These are phyloP conservation scores for Penicillium cosmopolitanum DNA, from an alignment of 495 filamentous ascomycete genomes.

Conservation along the genomic window DNA sequence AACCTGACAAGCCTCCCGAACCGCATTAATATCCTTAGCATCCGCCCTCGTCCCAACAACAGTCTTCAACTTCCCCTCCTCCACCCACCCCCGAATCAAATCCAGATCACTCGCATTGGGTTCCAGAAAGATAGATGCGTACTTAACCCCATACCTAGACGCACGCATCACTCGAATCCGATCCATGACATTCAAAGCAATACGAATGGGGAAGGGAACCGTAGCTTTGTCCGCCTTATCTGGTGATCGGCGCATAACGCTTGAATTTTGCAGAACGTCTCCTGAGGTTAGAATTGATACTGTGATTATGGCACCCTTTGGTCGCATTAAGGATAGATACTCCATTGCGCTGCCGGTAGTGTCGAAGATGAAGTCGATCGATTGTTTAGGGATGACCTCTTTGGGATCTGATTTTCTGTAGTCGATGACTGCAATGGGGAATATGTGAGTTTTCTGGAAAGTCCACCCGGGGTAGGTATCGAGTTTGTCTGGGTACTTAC, in stretches of 20 bases:
- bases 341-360: conserved; percentile 40
- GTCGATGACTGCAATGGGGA: conserved; percentile 42
- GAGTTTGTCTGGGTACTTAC: conserved; percentile 22
- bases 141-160: conserved; percentile 41
- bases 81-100: conserved; percentile 41
- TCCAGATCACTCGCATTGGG: conserved; percentile 43
- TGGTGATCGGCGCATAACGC: conserved; percentile 25
- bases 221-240: conserved; percentile 15
- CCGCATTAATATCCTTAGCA: conserved; percentile 46
- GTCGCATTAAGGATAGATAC: conserved; percentile 42
- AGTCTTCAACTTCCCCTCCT: conserved; percentile 46
- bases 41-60: conserved; percentile 44
- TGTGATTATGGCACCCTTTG: conserved; percentile 23
- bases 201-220: conserved; percentile 34
- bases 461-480: neutral
- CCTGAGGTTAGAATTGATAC: conserved; percentile 20
- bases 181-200: conserved; percentile 39
- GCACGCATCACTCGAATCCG: conserved; percentile 29
- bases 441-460: conserved; percentile 27
- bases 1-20: conserved; percentile 47
- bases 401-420: conserved; percentile 50
- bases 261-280: conserved; percentile 19
- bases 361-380: conserved; percentile 58
- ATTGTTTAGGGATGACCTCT: conserved; percentile 40
- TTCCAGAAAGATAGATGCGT: conserved; percentile 41